phyloP scores from a whole-genome alignment of 306 rosid species.

The Acacia acuminata region DNA sequence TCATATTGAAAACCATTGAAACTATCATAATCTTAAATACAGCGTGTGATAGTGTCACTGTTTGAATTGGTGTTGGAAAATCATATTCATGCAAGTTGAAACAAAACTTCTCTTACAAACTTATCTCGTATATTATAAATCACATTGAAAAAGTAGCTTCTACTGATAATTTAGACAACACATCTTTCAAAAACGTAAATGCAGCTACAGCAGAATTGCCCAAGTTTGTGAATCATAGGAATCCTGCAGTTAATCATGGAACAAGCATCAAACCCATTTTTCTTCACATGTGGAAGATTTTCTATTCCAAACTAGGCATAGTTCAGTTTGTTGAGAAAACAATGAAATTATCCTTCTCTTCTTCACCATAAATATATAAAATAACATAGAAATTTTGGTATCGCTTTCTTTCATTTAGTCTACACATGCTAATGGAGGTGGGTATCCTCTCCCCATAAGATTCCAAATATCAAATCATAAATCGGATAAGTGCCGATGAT shows the following conservation, averaged over 20 bases:
- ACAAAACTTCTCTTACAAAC: too few relatives aligned
- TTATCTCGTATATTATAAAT: too few relatives aligned
- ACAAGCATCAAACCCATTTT: not conserved
- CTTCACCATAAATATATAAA: not conserved
- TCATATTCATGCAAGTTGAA: too few relatives aligned
- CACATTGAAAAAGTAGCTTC: too few relatives aligned
- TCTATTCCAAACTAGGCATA: too few relatives aligned
- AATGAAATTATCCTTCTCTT: not conserved
- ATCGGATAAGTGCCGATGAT: not conserved
- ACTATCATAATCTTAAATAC: not conserved
- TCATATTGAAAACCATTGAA: not conserved
- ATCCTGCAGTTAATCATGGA: not conserved
- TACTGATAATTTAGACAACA: too few relatives aligned
- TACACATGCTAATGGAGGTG: not conserved
- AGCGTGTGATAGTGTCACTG: too few relatives aligned
- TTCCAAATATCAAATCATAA: not conserved
- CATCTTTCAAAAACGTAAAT: not conserved
- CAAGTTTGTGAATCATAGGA: not conserved
- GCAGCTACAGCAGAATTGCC: not conserved
- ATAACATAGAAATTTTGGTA: not conserved
- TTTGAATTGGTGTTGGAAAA: too few relatives aligned
- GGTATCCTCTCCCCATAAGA: not conserved
- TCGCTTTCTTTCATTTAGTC: not conserved
- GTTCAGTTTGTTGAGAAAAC: not conserved
- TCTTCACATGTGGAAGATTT: not conserved